Percentiles rank a stretch among this genome's conserved stretches.
Evolutionary conservation across 2,329 filamentous ascomycete genomes (phyloP).

Genomic region (Fusarium floridanum): DNA sequence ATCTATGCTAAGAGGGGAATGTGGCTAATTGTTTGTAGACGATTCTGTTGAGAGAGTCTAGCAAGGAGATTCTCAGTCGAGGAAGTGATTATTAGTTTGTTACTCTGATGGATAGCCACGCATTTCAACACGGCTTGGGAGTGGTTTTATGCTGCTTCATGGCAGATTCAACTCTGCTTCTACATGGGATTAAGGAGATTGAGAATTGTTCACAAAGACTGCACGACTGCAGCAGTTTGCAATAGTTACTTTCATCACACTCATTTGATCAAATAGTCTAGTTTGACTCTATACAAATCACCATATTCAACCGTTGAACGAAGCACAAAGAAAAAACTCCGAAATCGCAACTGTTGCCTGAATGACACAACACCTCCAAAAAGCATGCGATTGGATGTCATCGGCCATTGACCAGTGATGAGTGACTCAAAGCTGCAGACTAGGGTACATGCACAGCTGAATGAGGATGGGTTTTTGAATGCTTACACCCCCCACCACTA

Average conservation of each 20-base stretch:
- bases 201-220: neutral
- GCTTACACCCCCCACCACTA: neutral
- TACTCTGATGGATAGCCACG: neutral
- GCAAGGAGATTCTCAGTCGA: slow-evolving; percentile 66
- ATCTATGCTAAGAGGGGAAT: neutral
- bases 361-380: neutral
- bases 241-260: slow-evolving; percentile 19
- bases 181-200: neutral
- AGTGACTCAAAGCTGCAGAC: slow-evolving; percentile 25
- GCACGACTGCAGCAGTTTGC: slow-evolving; percentile 30
- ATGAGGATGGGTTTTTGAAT: neutral
- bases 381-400: slow-evolving; percentile 8
- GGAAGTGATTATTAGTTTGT: slow-evolving; percentile 62
- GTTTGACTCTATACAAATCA: slow-evolving; percentile 8
- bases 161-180: slow-evolving; percentile 26
- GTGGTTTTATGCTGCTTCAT: slow-evolving; percentile 18
- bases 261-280: slow-evolving; percentile 20
- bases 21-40: slow-evolving; percentile 53
- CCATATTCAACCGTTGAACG: neutral
- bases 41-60: slow-evolving; percentile 57
- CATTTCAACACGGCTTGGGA: slow-evolving; percentile 26
- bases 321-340: neutral
- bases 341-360: slow-evolving; percentile 10
- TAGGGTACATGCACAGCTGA: neutral
- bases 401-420: slow-evolving; percentile 7